Evolutionary conservation across 2,329 filamentous ascomycete genomes (phyloP).

Genomic region (Aureobasidium melanogenum): DNA sequence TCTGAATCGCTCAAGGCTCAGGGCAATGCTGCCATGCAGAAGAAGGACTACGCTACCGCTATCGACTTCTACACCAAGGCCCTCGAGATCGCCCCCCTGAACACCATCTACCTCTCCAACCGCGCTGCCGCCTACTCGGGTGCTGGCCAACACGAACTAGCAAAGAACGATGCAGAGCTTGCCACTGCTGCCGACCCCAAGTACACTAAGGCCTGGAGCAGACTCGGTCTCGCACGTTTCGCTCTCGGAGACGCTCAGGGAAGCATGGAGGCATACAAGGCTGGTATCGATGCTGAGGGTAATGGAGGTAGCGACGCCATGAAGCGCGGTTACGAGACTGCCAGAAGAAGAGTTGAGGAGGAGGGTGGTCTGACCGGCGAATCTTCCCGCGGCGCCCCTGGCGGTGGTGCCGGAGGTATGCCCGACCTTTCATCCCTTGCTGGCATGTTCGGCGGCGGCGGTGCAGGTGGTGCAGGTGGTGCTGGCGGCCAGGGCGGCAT

Average conservation of each 20-base stretch:
- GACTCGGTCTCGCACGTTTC: conserved; percentile 83
- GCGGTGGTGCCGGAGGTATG: conserved; percentile 32
- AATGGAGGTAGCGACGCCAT: conserved; percentile 92
- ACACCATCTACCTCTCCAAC: conserved; percentile 96
- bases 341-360: conserved; percentile 78
- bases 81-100: conserved; percentile 67
- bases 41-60: conserved; percentile 77
- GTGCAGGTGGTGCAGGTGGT: conserved; percentile 46
- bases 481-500: conserved; percentile 75
- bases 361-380: conserved; percentile 44
- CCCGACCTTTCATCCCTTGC: conserved; percentile 33
- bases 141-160: conserved; percentile 72
- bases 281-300: conserved; percentile 89
- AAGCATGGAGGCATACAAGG: conserved; percentile 87
- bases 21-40: conserved; percentile 90
- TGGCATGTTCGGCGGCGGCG: conserved; percentile 36
- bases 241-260: conserved; percentile 85
- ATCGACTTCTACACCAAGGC: conserved; percentile 86
- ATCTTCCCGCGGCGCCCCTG: conserved; percentile 23
- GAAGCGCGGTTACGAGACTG: conserved; percentile 95
- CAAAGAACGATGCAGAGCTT: conserved; percentile 79
- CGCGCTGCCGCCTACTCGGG: conserved; percentile 89
- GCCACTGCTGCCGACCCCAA: conserved; percentile 79
- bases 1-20: conserved; percentile 83
- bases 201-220: conserved; percentile 96